Percentiles rank a stretch among this genome's conserved stretches.
Evolutionary conservation across 192 early-diverging fungal species (phyloP).

Genomic region (Backusella parvicylindrica): DNA sequence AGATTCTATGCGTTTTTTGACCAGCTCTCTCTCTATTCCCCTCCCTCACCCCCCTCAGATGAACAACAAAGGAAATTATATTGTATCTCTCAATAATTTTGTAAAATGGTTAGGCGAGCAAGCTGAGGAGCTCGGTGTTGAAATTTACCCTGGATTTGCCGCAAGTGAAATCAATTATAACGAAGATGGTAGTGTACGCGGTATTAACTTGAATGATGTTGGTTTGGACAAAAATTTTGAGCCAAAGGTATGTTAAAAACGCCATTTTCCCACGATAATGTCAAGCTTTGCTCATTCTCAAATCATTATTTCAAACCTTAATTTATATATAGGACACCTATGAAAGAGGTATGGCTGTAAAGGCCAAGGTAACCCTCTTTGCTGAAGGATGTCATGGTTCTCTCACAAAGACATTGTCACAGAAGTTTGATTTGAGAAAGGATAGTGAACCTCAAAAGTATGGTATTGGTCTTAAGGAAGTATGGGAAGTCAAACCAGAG

Average conservation of each 20-base stretch:
- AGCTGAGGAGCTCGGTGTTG: constrained; percentile 94
- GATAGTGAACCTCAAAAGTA: constrained; percentile 90
- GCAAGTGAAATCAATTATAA: constrained; percentile 91
- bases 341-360: constrained; percentile 93
- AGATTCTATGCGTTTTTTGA: constrained; percentile 87
- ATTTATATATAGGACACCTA: constrained; percentile 60
- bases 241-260: constrained; percentile 57
- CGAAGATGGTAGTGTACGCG: constrained; percentile 88
- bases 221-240: constrained; percentile 85
- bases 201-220: constrained; percentile 94
- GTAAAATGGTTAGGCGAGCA: constrained; percentile 95
- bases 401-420: constrained; percentile 85
- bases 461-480: constrained; percentile 95
- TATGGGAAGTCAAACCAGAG: constrained; percentile 89
- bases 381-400: constrained; percentile 98
- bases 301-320: background rate
- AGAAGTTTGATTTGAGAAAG: constrained; percentile 86
- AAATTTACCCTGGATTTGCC: constrained; percentile 90
- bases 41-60: constrained; percentile 91
- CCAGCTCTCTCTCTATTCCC: constrained; percentile 72
- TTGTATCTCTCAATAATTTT: constrained; percentile 92
- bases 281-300: background rate
- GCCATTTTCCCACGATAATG: constrained; percentile 2
- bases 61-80: constrained; percentile 97
- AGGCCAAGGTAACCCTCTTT: constrained; percentile 91